Conservation (phyloP, 2,329 filamentous ascomycete species). For the Seiridium cupressi region DNA sequence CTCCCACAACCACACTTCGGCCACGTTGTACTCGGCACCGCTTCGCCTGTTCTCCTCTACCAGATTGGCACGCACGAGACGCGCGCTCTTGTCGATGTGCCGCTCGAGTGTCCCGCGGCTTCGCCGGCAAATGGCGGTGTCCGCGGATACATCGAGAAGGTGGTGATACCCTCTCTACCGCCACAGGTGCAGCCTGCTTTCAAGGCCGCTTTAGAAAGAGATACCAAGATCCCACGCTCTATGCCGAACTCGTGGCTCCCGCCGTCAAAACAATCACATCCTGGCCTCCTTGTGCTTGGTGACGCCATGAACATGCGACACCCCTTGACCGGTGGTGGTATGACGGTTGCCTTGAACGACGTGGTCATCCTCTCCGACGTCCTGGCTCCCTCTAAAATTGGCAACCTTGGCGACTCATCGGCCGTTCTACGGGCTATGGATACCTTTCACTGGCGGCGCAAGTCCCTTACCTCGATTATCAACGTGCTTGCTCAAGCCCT, state of each 20-base stretch:
- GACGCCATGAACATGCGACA: constrained; percentile 99
- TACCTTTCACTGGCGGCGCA: constrained; percentile 83
- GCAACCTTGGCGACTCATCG: constrained; percentile 64
- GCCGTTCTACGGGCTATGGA: constrained; percentile 68
- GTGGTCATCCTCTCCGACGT: constrained; percentile 75
- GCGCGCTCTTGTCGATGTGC: constrained; percentile 84
- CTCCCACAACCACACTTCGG: constrained; percentile 75
- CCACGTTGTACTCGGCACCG: constrained; percentile 81
- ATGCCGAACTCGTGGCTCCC: constrained; percentile 98
- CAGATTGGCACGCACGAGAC: constrained; percentile 97
- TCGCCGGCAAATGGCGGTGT: constrained; percentile 75
- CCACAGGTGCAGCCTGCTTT: constrained; percentile 70
- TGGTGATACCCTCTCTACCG: constrained; percentile 78
- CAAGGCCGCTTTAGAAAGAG: constrained; percentile 66
- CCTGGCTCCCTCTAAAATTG: constrained; percentile 67
- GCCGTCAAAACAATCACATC: constrained; percentile 64
- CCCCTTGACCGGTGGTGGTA: constrained; percentile 92
- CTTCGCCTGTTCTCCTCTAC: constrained; percentile 81
- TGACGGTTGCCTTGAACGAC: constrained; percentile 97
- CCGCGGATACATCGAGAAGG: constrained; percentile 76
- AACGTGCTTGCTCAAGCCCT: constrained; percentile 97
- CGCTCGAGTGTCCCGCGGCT: constrained; percentile 72
- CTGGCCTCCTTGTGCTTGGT: constrained; percentile 78
- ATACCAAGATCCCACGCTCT: constrained; percentile 70
- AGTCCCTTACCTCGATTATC: constrained; percentile 80